Evolutionary conservation across 2,329 filamentous ascomycete species (phyloP), one percentile per base, ranked within the genome.

Genomic region (Rhinocladiella similis): DNA sequence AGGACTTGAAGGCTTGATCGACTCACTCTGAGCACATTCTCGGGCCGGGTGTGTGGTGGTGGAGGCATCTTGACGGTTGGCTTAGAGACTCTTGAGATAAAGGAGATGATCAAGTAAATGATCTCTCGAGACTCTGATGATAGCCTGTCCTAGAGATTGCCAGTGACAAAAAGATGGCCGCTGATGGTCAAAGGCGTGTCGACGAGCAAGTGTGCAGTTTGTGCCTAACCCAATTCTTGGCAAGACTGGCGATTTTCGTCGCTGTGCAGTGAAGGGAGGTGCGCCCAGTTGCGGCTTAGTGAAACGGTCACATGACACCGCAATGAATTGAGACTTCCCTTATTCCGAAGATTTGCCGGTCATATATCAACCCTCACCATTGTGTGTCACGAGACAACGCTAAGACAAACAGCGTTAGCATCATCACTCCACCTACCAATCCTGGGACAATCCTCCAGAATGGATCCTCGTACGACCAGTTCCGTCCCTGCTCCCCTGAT

Each of bases 31-130:
- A 97, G 87, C 74, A 97, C 92, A 87, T 99, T 99, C 82, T 99
- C 94, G 72, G 94, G 94, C 78, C 96, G 96, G 75, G 94, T 92
- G 76, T 97, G 91, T 68, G 91, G 89, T 80, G 92, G 92, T 74
- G 94, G 94, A 82, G 94, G 91, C 94, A 93, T 88, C 72, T 70
- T 85, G 75, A 56, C 45, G 27, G 54, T 55, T 20, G 42, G 4
- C 27, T 52, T 16, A 12, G 38, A 18, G 47, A 54, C 43, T 50
- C 47, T 45, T 22, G 46, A 25, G 33, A 54, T 25, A 51, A 47
- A 19, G 55, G 57, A 64, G 54, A 56, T 42, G 55, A 58, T 60
- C 56, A 63, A 63, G 38, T 59, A 25, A 58, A 61, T 61, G 60
- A 63, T 62, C 65, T 57, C 62, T 63, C 57, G 54, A 65, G 62